Base-by-base conservation (phyloP, 2,329 filamentous ascomycete species). In the Zymoseptoria crescenta region DNA sequence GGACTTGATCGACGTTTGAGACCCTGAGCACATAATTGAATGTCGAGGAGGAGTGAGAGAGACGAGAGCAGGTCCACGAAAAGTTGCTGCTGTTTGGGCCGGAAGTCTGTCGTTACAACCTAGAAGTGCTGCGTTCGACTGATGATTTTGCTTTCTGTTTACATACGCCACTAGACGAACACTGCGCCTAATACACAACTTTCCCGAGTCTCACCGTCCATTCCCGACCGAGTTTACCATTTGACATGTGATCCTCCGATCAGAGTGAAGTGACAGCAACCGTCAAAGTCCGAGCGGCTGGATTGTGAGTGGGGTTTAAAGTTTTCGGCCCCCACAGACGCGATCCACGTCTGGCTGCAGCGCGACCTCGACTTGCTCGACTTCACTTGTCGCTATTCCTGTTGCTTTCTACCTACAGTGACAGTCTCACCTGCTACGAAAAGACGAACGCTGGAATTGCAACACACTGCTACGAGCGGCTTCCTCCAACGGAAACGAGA, bases 1-100 rank as follows among this genome's bases (percentile, higher is more conserved):
- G 66, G 91, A 89, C 16, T 79, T 96, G 55, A 75, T 96, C 52
- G 76, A 77, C 8, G 64, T 64, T 48, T 63, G 56, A 54, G 41
- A 24, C 4, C 24, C 24, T 24, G 24, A 24, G 2, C 24, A 24
- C 24, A 4, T 3, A 24, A 4, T 24, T 24, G 35, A n/a, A n/a
- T 7, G 4, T 30, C n/a, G n/a, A 4, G 13, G n/a, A 45, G 53
- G 7, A 5, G 1, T 10, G 16, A 10, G 2, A n/a, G 49, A 21
- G 35, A 7, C 35, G 10, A 24, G 24, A 2, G 4, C 24, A 24
- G 2, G 35, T 0, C 13, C n/a, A 7, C 35, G 35, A 45, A 45
- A 45, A 45, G 35, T 45, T 45, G 35, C 10, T 41, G 35, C 35
- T 45, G 35, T 16, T 45, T 45, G 16, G 1, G 35, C 35, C 1